Percentiles rank a stretch among this genome's conserved stretches.
phyloP scores from a whole-genome alignment of 2,329 filamentous ascomycete species.

The Furcasterigmium furcatum region DNA sequence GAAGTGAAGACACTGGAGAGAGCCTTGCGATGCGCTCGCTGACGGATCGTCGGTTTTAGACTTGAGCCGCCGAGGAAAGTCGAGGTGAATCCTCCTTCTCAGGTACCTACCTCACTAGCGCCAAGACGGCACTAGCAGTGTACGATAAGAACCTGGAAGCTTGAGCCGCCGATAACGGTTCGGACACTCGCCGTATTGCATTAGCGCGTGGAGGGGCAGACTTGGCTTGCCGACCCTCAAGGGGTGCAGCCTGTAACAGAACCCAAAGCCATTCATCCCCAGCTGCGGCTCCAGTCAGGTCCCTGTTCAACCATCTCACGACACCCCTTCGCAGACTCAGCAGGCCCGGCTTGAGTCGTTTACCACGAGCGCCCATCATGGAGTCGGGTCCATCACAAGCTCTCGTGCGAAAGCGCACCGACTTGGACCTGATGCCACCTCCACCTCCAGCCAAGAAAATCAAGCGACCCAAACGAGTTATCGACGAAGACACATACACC shows the following conservation, averaged over 20 bases:
- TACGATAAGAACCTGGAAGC: not conserved
- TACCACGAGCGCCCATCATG: slow-evolving; percentile 26
- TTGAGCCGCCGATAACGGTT: not conserved
- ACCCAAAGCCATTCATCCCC: too few relatives aligned
- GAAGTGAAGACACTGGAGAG: too few relatives aligned
- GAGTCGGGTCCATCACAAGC: slow-evolving; percentile 47
- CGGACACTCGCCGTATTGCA: not conserved
- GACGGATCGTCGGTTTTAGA: too few relatives aligned
- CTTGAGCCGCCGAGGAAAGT: too few relatives aligned
- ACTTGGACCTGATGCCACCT: slow-evolving; percentile 79
- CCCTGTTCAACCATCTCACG: too few relatives aligned
- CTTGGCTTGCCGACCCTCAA: too few relatives aligned
- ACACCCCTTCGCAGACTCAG: too few relatives aligned
- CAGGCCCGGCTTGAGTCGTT: not conserved
- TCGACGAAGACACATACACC: slow-evolving; percentile 94
- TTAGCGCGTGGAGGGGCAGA: slow-evolving; percentile 1
- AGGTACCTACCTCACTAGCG: too few relatives aligned
- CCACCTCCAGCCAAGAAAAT: slow-evolving; percentile 84
- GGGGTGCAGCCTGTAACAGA: too few relatives aligned
- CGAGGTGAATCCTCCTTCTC: too few relatives aligned
- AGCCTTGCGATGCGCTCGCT: too few relatives aligned
- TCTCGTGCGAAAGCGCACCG: slow-evolving; percentile 65
- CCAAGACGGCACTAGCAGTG: not conserved
- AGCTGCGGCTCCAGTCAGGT: too few relatives aligned
- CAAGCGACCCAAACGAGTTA: slow-evolving; percentile 81